Percentiles rank a stretch among this genome's conserved stretches.
These are phyloP conservation scores for Brettanomyces custersianus DNA, from an alignment of 805 yeast genomes.

Conservation along the genomic window DNA sequence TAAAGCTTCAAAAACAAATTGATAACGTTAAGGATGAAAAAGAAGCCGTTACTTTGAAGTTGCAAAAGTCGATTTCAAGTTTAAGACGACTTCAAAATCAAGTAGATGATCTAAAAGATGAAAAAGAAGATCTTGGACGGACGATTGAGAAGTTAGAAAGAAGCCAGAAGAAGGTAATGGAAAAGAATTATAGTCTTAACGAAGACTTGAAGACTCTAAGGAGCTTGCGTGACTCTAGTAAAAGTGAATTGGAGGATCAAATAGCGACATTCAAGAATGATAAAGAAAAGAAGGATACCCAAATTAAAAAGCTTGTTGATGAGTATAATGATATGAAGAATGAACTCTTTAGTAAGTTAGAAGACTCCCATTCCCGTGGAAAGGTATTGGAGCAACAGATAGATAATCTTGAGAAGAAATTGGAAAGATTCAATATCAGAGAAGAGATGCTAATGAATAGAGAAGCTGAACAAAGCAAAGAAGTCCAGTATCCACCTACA, in stretches of 20 bases:
- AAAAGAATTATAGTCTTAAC: constrained; percentile 9
- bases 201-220: neutral
- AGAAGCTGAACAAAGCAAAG: constrained; percentile 8
- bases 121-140: neutral
- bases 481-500: constrained; percentile 13
- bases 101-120: neutral
- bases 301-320: constrained; percentile 12
- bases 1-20: neutral
- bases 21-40: neutral
- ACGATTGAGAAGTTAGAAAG: constrained; percentile 13
- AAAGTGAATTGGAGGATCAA: constrained; percentile 3
- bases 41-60: neutral
- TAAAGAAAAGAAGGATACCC: constrained; percentile 11
- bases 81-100: neutral
- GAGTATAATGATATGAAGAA: constrained; percentile 26
- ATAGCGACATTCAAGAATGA: no score
- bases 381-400: constrained; percentile 21
- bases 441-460: constrained; percentile 8
- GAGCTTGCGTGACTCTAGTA: neutral
- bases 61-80: neutral
- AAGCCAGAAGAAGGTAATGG: constrained; percentile 13
- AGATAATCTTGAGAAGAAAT: constrained; percentile 14
- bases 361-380: constrained; percentile 19
- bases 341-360: constrained; percentile 21
- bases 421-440: constrained; percentile 12